Percentiles rank a stretch among this genome's conserved stretches.
Conservation (phyloP, 2,329 filamentous ascomycete genomes). For the Colletotrichum sidae region DNA sequence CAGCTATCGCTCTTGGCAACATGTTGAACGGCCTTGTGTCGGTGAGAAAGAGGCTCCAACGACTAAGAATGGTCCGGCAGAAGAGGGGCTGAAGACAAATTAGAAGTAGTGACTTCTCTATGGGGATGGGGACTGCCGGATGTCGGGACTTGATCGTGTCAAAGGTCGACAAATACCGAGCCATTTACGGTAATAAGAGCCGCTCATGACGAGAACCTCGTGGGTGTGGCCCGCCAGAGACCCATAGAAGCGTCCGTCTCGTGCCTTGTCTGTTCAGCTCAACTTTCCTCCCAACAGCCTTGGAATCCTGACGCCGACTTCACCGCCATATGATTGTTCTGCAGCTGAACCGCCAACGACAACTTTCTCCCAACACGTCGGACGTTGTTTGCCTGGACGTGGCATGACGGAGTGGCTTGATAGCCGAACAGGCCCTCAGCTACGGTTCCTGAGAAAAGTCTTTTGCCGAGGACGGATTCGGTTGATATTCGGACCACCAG, state of each 20-base stretch:
- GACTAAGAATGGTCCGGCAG: neutral
- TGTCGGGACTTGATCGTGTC: too few species aligned
- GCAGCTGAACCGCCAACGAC: too few species aligned
- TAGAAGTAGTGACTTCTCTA: neutral
- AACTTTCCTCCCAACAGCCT: too few species aligned
- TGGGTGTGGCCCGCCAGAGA: too few species aligned
- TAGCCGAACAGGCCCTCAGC: too few species aligned
- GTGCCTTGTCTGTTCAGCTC: too few species aligned
- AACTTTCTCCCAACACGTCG: too few species aligned
- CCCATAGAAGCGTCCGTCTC: too few species aligned
- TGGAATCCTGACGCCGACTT: too few species aligned
- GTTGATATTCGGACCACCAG: constrained; percentile 19
- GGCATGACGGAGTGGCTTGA: neutral
- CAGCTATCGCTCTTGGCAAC: constrained; percentile 15
- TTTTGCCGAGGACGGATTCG: constrained; percentile 1
- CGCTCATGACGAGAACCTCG: too few species aligned
- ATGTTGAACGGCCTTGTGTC: constrained; percentile 27
- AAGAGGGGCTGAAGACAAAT: constrained; percentile 3
- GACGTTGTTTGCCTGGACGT: neutral
- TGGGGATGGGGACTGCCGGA: constrained; percentile 1
- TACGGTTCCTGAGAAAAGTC: neutral
- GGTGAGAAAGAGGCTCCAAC: constrained; percentile 5
- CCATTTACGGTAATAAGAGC: too few species aligned
- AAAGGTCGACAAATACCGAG: neutral
- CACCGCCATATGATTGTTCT: neutral